phyloP scores from a whole-genome alignment of 768 basidiomycete species.

The Mycena rosella region DNA sequence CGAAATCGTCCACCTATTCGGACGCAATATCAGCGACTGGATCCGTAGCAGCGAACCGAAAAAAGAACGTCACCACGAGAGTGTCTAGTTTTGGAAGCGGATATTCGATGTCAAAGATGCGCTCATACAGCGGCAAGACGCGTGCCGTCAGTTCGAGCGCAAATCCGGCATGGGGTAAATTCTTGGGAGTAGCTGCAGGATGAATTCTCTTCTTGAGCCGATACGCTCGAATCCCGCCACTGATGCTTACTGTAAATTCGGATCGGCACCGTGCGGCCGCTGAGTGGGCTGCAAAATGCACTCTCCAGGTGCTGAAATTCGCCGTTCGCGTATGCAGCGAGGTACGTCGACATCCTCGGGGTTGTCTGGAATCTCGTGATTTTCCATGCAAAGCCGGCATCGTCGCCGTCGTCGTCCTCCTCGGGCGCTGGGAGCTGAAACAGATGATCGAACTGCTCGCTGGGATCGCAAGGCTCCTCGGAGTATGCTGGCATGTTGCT shows the following conservation, averaged over 20 bases:
- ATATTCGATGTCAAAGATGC: conserved; percentile 80
- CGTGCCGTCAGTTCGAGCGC: conserved; percentile 75
- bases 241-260: conserved; percentile 67
- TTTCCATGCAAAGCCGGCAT: conserved; percentile 59
- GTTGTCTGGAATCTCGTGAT: conserved; percentile 72
- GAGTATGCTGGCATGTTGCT: conserved; percentile 74
- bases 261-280: conserved; percentile 72
- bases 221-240: conserved; percentile 24
- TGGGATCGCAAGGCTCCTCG: conserved; percentile 51
- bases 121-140: conserved; percentile 77
- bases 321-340: conserved; percentile 78
- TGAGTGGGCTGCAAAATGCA: conserved; percentile 69
- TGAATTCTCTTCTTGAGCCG: conserved; percentile 27
- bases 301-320: conserved; percentile 69
- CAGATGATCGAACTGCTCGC: conserved; percentile 42
- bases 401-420: conserved; percentile 35
- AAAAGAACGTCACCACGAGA: conserved; percentile 59
- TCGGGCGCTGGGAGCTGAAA: conserved; percentile 43
- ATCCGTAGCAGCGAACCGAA: not conserved
- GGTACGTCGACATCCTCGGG: conserved; percentile 78
- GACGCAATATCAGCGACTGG: not conserved
- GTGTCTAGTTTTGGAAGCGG: conserved; percentile 86
- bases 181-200: conserved; percentile 65
- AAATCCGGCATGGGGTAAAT: conserved; percentile 72
- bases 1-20: conserved; percentile 25